phyloP scores from a whole-genome alignment of 352 stramenopile genomes.

The Globisporangium iwayamae region DNA sequence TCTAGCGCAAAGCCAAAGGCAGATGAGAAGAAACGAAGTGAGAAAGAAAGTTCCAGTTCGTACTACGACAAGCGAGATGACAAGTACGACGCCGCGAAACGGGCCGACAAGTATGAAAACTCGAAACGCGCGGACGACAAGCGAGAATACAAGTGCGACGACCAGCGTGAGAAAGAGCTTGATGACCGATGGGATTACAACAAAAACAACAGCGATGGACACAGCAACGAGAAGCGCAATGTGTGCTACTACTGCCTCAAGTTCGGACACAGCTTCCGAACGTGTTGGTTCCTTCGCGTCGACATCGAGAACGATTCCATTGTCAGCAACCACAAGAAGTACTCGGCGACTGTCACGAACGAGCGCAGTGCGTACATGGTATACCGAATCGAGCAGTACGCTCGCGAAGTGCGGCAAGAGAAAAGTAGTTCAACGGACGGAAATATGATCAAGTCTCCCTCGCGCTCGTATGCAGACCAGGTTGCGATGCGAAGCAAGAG shows the following conservation, averaged over 20 bases:
- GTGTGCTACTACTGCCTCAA: conserved; percentile 47
- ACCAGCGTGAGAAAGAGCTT: conserved; percentile 8
- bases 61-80: background rate
- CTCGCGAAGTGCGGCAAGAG: conserved; percentile 23
- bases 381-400: conserved; percentile 33
- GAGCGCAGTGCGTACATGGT: conserved; percentile 36
- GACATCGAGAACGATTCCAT: conserved; percentile 35
- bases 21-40: conserved; percentile 7
- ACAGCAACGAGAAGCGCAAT: conserved; percentile 10
- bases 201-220: conserved; percentile 2
- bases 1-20: background rate
- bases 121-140: conserved; percentile 12
- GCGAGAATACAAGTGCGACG: conserved; percentile 15
- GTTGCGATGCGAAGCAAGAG: conserved; percentile 7
- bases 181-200: conserved; percentile 9
- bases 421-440: background rate
- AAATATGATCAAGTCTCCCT: background rate
- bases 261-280: conserved; percentile 32
- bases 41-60: conserved; percentile 1
- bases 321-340: conserved; percentile 30
- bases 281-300: conserved; percentile 37
- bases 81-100: background rate
- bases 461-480: conserved; percentile 6
- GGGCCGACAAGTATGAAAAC: conserved; percentile 3
- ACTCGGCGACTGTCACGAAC: conserved; percentile 30